Evolutionary conservation across 768 basidiomycete genomes (phyloP), one percentile per base, ranked within the genome.

Genomic region (Tylopilus subfusipes): DNA sequence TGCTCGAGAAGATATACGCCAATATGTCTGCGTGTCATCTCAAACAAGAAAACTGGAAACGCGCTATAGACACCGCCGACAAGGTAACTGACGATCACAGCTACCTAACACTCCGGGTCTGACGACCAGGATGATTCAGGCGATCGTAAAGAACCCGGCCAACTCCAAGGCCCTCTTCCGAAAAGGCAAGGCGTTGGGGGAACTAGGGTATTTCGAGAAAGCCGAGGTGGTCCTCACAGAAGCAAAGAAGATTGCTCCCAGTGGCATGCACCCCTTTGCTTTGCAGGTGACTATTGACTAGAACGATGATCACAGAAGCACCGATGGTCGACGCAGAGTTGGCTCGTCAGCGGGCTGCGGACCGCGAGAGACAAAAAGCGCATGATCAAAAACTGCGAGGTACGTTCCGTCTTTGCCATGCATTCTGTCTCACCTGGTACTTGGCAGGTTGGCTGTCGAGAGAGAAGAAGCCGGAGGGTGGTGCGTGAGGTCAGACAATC

Each of bases 11-110:
- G 73, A 82, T 92, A 43, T 89, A 93, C 58, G 82, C 88, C 4
- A 93, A 93, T 53, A 88, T 90, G 86, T 82, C 85, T 3, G 89
- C 88, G 6, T 90, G 89, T 60, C 88, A 93, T 66, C 72, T 93
- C 63, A 91, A 90, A 70, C 82, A 82, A 47, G 75, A 76, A 44
- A 93, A 90, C 64, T 93, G 87, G 87, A 81, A 83, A 63, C 82
- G 91, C 14, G 86, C 85, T 0, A 67, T 82, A 48, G 88, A 93
- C 60, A 85, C 88, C n/a, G 88, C 91, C 22, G 84, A 92, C 61
- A 88, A 92, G 78, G 90, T 80, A 42, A 16, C n/a, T n/a, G n/a
- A n/a, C 66, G 22, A 29, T 11, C 11, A 16, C 11, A 11, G 18
- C 31, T 9, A 6, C 38, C 18, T 13, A 18, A 31, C 25, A 27